Base-by-base conservation (phyloP, 768 basidiomycete species). In the Mycena chlorophos region DNA sequence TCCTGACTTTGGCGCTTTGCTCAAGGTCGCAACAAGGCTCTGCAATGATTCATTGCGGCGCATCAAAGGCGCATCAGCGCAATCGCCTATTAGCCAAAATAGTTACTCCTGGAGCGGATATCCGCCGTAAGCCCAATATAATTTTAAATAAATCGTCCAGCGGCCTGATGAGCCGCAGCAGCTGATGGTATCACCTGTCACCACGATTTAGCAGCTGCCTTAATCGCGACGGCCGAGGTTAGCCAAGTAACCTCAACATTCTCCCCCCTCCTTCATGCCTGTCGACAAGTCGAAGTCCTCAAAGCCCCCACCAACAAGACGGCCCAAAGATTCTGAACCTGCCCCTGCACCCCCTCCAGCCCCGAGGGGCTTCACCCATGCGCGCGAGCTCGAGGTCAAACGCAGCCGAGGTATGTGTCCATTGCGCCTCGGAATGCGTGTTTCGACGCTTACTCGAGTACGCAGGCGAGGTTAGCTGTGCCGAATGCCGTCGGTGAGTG, bases 401-500 rank as follows among this genome's bases (percentile, higher is more conserved):
- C 82, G 88, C 62, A 88, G 78, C 66, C 76, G 83, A 69, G 88
- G 88, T 66, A 19, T 54, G 73, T 55, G 14, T 60, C 52, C 40
- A 27, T 38, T 42, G 26, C 25, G 26, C 34, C 26, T 16, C 45
- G 30, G 56, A 34, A 51, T 52, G 20, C 23, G 46, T 40, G 46
- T 61, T 56, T 61, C 54, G 38, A 43, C 25, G 57, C 53, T 56
- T 29, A 29, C 40, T 42, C 40, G n/a, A n/a, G 50, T 52, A 25
- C 22, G 34, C 49, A 67, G 65, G 65, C 45, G 61, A 89, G 78
- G 85, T 89, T 69, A 86, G 84, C 68, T 89, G 87, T 73, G 87
- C 87, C 64, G 88, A 89, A 71, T 90, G 88, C 78, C 83, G 88
- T 58, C 73, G 79, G 78, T 81, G 81, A 80, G 86, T 81, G 82